Evolutionary conservation across 768 basidiomycete genomes (phyloP).

Genomic region (Rhizopogon vesiculosus): DNA sequence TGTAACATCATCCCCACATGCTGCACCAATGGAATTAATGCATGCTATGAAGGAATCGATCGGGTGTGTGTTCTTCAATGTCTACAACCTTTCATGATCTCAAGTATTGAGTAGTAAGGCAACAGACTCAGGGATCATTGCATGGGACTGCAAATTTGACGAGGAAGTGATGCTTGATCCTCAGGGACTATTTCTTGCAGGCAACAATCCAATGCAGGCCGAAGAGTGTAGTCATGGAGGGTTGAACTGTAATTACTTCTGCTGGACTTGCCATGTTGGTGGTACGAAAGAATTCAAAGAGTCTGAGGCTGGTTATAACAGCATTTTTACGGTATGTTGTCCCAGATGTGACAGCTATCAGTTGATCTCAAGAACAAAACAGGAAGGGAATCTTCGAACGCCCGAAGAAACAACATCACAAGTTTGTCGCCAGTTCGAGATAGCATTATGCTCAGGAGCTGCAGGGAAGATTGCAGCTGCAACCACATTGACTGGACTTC

Average conservation of each 20-base stretch:
- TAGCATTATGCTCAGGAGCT: not conserved
- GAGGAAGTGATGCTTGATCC: slow-evolving; percentile 11
- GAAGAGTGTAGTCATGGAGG: slow-evolving; percentile 37
- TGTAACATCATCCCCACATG: slow-evolving; percentile 33
- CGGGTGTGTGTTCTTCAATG: slow-evolving; percentile 19
- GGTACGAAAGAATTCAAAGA: slow-evolving; percentile 29
- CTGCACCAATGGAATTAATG: slow-evolving; percentile 34
- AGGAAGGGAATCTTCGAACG: not conserved
- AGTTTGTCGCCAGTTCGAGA: slow-evolving; percentile 1
- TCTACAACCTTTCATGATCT: slow-evolving; percentile 12
- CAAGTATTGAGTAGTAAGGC: slow-evolving; percentile 19
- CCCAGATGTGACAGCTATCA: too few species aligned
- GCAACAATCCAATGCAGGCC: slow-evolving; percentile 38
- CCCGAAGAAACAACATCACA: slow-evolving; percentile 16
- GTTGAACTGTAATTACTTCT: slow-evolving; percentile 33
- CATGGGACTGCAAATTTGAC: slow-evolving; percentile 22
- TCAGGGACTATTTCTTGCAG: slow-evolving; percentile 23
- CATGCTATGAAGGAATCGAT: slow-evolving; percentile 26
- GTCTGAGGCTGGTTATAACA: slow-evolving; percentile 29
- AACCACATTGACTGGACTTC: not conserved
- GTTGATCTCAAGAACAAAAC: not conserved
- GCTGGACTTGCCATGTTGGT: slow-evolving; percentile 35
- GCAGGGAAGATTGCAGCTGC: slow-evolving; percentile 1
- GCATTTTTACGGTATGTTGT: slow-evolving; percentile 25
- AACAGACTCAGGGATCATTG: slow-evolving; percentile 11